Conservation (phyloP, 169 alveolate species). For the Amoebophrya sp. region DNA sequence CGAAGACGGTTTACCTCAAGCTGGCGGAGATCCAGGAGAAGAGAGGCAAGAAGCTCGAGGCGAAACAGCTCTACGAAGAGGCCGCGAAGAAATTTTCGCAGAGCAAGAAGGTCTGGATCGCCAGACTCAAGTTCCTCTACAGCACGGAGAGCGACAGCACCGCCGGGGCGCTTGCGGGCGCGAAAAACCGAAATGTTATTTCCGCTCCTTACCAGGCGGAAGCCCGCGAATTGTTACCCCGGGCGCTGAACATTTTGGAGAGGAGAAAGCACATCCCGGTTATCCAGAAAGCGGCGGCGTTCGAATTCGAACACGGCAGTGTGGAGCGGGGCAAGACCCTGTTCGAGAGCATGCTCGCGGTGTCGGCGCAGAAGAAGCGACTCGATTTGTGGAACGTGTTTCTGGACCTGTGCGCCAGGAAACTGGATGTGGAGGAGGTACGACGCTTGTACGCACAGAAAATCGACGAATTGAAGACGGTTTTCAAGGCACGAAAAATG, state of each 20-base stretch:
- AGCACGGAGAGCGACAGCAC: background rate
- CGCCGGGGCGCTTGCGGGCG: too few relatives aligned
- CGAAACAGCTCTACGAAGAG: background rate
- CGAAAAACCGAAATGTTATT: too few relatives aligned
- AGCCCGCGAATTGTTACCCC: background rate
- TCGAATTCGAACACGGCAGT: background rate
- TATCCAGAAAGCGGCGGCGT: slow-evolving; percentile 1
- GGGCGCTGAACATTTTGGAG: background rate
- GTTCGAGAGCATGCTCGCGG: background rate
- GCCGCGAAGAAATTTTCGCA: background rate
- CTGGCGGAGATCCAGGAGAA: slow-evolving; percentile 19
- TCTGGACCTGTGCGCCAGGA: background rate
- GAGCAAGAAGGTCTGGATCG: background rate
- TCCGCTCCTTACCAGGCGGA: too few relatives aligned
- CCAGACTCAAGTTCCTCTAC: background rate
- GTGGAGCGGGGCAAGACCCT: background rate
- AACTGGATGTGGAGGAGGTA: background rate
- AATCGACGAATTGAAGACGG: background rate
- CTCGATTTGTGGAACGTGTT: background rate
- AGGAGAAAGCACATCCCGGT: background rate
- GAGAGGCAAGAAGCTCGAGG: background rate
- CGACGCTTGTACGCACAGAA: background rate
- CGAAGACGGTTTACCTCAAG: background rate
- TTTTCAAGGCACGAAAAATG: background rate
- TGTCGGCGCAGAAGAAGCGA: background rate